A percentile compares a stretch with the other conserved stretches of the same genome.
Evolutionary conservation across 805 yeast genomes (phyloP).

Genomic region (Ascoidea rubescens): DNA sequence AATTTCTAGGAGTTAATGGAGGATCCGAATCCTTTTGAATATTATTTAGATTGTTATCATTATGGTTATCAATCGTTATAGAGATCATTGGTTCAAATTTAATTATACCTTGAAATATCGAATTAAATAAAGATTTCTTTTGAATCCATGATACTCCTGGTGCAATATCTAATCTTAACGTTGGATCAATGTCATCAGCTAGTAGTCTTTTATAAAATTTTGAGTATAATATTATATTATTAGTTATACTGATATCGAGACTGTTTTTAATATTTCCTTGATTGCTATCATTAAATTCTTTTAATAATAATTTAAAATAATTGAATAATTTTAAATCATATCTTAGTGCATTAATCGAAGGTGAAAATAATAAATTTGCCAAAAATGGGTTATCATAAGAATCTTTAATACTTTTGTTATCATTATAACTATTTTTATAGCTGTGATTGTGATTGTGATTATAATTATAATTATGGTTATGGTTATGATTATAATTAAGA

Average conservation of each 20-base stretch:
- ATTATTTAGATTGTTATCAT: slow-evolving; percentile 8
- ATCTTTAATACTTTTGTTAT: too few species aligned
- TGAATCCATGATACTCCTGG: slow-evolving; percentile 51
- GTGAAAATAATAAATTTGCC: slow-evolving; percentile 21
- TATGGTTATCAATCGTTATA: slow-evolving; percentile 44
- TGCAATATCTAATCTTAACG: slow-evolving; percentile 47
- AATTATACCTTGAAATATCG: slow-evolving; percentile 68
- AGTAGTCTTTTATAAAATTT: slow-evolving; percentile 52
- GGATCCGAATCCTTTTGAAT: slow-evolving; percentile 25
- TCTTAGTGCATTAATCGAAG: slow-evolving; percentile 25
- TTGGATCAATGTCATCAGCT: slow-evolving; percentile 70
- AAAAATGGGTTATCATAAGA: not conserved
- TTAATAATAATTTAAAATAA: slow-evolving; percentile 22
- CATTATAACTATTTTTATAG: too few species aligned
- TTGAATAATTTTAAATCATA: slow-evolving; percentile 26
- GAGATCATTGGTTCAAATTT: slow-evolving; percentile 80
- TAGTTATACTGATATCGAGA: not conserved
- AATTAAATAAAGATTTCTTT: slow-evolving; percentile 44
- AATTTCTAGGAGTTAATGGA: slow-evolving; percentile 69
- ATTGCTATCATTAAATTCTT: slow-evolving; percentile 2
- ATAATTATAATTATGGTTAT: not conserved
- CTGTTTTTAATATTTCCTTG: not conserved
- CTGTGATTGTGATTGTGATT: not conserved
- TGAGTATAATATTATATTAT: not conserved
- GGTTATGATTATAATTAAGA: not conserved